A percentile compares a stretch with the other conserved stretches of the same genome.
phyloP scores from a whole-genome alignment of 306 rosid genomes.

The Pachyrhizus erosus region DNA sequence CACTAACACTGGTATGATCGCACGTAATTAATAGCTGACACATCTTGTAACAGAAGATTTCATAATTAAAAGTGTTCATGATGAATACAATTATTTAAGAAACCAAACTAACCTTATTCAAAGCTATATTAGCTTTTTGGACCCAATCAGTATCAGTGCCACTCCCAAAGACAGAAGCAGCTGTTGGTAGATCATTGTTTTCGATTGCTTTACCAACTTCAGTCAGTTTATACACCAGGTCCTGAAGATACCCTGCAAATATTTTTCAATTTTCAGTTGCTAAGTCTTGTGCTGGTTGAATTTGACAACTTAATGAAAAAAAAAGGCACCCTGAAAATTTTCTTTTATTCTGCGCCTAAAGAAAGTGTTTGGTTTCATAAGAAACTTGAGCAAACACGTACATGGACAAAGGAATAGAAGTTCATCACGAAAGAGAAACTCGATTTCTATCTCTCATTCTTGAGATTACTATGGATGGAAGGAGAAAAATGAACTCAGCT shows the following conservation, averaged over 20 bases:
- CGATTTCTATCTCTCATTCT: background rate
- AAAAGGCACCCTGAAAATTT: background rate
- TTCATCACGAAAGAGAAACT: constrained; percentile 19
- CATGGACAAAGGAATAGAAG: constrained; percentile 1
- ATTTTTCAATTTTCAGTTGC: constrained; percentile 7
- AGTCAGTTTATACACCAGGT: constrained; percentile 81
- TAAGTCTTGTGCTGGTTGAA: constrained; percentile 7
- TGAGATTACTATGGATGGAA: constrained; percentile 3
- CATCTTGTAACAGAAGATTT: background rate
- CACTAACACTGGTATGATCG: background rate
- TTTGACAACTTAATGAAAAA: background rate
- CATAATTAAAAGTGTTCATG: constrained; percentile 6
- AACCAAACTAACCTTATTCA: constrained; percentile 65
- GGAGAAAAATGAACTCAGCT: background rate
- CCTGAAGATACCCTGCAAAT: constrained; percentile 82
- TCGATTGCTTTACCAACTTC: constrained; percentile 93
- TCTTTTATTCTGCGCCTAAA: constrained; percentile 1
- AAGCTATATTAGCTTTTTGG: constrained; percentile 78
- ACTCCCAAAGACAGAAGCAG: constrained; percentile 83
- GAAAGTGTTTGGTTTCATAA: background rate
- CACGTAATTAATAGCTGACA: background rate
- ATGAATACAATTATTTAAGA: constrained; percentile 24
- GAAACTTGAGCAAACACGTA: background rate
- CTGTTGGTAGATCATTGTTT: constrained; percentile 66
- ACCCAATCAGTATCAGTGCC: constrained; percentile 79